Evolutionary conservation across 1,284 basidiomycete genomes (phyloP).

Genomic region (Acaromyces ingoldii): DNA sequence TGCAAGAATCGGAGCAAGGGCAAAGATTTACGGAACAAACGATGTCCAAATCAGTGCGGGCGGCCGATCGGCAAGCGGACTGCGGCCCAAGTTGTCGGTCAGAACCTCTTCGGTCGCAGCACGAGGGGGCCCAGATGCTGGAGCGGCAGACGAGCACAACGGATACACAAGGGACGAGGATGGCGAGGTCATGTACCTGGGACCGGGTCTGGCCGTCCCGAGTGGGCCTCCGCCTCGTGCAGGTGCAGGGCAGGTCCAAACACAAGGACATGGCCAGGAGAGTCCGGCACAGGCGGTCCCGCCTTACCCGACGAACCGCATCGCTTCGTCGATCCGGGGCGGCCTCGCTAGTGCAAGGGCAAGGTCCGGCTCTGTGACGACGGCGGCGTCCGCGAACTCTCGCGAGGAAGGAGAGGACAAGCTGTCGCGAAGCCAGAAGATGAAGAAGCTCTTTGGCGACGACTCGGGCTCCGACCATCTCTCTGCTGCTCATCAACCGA

Average conservation of each 20-base stretch:
- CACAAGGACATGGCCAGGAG: no score
- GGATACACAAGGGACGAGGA: slow-evolving; percentile 10
- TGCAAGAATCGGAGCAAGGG: slow-evolving; percentile 25
- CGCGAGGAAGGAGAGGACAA: slow-evolving; percentile 26
- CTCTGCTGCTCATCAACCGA: neutral
- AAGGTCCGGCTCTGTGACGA: slow-evolving; percentile 33
- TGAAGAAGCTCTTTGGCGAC: slow-evolving; percentile 68
- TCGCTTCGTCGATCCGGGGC: neutral
- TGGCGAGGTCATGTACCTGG: slow-evolving; percentile 36
- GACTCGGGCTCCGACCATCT: slow-evolving; percentile 57
- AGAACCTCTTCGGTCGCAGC: neutral
- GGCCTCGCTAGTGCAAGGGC: no score
- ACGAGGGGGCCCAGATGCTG: neutral
- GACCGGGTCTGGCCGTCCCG: slow-evolving; percentile 37
- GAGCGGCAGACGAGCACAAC: neutral
- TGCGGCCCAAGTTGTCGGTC: neutral
- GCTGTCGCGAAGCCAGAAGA: slow-evolving; percentile 16
- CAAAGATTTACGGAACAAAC: slow-evolving; percentile 25
- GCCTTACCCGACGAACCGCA: no score
- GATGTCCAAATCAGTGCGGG: slow-evolving; percentile 2
- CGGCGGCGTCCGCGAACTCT: slow-evolving; percentile 19
- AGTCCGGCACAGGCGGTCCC: no score
- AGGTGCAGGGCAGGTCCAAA: no score
- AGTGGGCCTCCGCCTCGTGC: slow-evolving; percentile 25
- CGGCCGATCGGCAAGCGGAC: neutral